These are phyloP conservation scores for Chrysoporthe puriensis DNA, from an alignment of 2,329 filamentous ascomycete genomes.

Conservation along the genomic window DNA sequence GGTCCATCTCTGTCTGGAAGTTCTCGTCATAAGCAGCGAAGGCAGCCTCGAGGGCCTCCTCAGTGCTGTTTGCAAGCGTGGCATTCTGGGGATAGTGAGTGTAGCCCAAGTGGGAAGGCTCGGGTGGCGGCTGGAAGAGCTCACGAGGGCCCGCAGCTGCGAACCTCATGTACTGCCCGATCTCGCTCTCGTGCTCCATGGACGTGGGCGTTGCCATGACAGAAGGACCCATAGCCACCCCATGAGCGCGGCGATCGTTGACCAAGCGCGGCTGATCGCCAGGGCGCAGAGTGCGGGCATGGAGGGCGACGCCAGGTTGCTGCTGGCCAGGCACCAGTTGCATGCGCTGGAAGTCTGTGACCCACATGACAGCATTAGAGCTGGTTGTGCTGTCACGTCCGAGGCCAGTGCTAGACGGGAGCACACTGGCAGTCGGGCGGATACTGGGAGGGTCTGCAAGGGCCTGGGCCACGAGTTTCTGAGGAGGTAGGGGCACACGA, in stretches of 20 bases:
- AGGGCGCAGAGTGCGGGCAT: background rate
- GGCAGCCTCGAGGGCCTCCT: constrained; percentile 35
- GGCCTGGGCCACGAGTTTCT: background rate
- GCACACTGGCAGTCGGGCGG: too few species aligned
- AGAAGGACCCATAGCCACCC: background rate
- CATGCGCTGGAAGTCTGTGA: background rate
- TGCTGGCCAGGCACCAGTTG: background rate
- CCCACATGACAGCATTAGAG: background rate
- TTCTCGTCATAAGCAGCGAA: constrained; percentile 37
- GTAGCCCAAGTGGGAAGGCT: constrained; percentile 1
- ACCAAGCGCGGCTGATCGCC: background rate
- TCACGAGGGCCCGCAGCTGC: constrained; percentile 3
- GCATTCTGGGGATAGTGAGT: constrained; percentile 26
- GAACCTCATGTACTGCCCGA: background rate
- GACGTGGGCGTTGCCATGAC: background rate
- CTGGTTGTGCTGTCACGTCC: too few species aligned
- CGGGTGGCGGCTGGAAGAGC: constrained; percentile 5
- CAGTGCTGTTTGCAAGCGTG: constrained; percentile 26
- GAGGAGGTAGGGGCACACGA: background rate
- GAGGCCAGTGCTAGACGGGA: too few species aligned
- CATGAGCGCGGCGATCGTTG: background rate
- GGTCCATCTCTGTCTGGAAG: constrained; percentile 35
- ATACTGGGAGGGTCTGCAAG: too few species aligned
- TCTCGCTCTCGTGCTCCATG: background rate
- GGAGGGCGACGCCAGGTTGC: background rate